Conservation (phyloP, 1,139 yeast species). For the Pichia sp. region DNA sequence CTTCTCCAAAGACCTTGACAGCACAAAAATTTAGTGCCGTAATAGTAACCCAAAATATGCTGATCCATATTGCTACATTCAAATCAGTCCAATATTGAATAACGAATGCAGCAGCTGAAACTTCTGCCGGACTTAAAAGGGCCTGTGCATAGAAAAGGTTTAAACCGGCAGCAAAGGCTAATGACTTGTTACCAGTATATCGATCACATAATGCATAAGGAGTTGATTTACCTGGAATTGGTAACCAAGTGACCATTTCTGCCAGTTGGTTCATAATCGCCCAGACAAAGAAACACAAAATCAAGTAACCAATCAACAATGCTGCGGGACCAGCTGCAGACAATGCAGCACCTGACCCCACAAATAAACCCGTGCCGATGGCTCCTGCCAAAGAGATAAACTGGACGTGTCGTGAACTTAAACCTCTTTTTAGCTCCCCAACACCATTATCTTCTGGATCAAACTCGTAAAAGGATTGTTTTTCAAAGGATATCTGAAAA, state of each 20-base stretch:
- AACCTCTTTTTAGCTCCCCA: conserved; percentile 11
- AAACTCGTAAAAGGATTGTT: neutral
- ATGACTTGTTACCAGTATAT: conserved; percentile 24
- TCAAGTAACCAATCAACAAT: conserved; percentile 44
- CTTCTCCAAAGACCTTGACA: conserved; percentile 44
- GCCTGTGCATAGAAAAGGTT: conserved; percentile 44
- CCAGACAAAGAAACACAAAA: conserved; percentile 40
- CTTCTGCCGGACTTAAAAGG: conserved; percentile 42
- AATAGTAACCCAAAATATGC: conserved; percentile 36
- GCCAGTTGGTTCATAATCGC: conserved; percentile 52
- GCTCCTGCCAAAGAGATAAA: conserved; percentile 80
- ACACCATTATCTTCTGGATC: conserved; percentile 8
- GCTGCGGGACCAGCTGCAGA: conserved; percentile 61
- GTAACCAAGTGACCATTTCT: conserved; percentile 59
- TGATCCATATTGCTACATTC: conserved; percentile 38
- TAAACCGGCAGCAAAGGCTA: conserved; percentile 38
- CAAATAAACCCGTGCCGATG: conserved; percentile 68
- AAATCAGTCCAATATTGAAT: conserved; percentile 50
- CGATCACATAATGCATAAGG: conserved; percentile 26
- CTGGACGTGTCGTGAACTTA: conserved; percentile 38
- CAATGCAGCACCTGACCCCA: conserved; percentile 56
- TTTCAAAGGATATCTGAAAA: too few relatives aligned
- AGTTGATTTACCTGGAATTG: conserved; percentile 28
- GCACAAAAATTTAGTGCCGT: conserved; percentile 36
- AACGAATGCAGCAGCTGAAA: conserved; percentile 44